Percentiles rank a stretch among this genome's conserved stretches.
These are phyloP conservation scores for Pseudopediastrum boryanum DNA, from an alignment of 139 green algal genomes.

Conservation along the genomic window DNA sequence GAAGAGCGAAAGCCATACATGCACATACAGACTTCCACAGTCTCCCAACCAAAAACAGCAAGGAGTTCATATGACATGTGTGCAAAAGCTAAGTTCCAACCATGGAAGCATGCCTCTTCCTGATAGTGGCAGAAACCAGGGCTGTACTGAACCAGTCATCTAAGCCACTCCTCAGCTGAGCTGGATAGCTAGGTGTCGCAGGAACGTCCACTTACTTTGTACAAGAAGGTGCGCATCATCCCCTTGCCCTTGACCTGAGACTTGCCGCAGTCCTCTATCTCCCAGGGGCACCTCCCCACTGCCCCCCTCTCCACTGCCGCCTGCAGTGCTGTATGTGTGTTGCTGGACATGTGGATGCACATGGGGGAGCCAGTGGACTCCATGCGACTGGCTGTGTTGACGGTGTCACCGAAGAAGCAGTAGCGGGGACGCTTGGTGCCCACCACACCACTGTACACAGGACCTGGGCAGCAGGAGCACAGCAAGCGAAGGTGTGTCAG, in stretches of 20 bases:
- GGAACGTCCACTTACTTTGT: neutral
- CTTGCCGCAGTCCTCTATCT: neutral
- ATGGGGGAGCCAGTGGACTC: constrained; percentile 54
- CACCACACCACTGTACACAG: constrained; percentile 18
- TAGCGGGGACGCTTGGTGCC: constrained; percentile 19
- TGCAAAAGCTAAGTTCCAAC: too few species aligned
- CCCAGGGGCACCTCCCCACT: neutral
- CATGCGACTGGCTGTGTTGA: constrained; percentile 69
- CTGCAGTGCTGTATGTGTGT: neutral
- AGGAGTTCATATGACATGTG: too few species aligned
- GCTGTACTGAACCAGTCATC: neutral
- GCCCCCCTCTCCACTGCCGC: neutral
- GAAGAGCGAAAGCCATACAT: too few species aligned
- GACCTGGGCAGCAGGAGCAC: neutral
- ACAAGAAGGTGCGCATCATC: constrained; percentile 41
- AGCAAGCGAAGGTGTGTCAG: too few species aligned
- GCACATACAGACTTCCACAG: too few species aligned
- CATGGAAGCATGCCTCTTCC: too few species aligned
- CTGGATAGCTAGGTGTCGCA: too few species aligned
- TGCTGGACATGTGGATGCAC: constrained; percentile 45
- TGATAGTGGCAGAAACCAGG: neutral
- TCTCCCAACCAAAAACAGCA: too few species aligned
- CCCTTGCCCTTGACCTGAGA: constrained; percentile 56
- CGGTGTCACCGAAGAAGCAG: constrained; percentile 44
- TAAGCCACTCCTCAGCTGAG: too few species aligned